Evolutionary conservation across 2,329 filamentous ascomycete species (phyloP), one percentile per base, ranked within the genome.

Genomic region (Chalaropsis thielavioides): DNA sequence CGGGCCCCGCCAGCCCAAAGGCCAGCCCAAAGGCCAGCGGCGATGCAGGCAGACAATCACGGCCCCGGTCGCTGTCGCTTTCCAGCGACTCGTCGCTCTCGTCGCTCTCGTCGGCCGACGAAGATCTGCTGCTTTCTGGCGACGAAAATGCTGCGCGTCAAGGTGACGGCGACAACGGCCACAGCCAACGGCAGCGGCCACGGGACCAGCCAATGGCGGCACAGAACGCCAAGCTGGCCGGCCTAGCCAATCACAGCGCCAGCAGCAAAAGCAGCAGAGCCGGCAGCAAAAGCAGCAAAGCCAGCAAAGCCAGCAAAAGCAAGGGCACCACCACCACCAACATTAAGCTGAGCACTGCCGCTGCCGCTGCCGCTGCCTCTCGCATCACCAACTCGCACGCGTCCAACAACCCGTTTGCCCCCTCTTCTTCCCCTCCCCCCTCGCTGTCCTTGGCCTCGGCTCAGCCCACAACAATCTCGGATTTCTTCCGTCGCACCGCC

Each of bases 1-100:
- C 51, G 15, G 49, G 15, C 19, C 49, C 49, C 49, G 11, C 22
- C 10, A 22, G 15, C 11, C 5, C 24, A 4, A 24, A 15, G 3
- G 49, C 40, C 10, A 44, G 7, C 19, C 24, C n/a, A 19, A 61
- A n/a, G n/a, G n/a, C n/a, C n/a, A 6, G 31, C 31, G 31, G 31
- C 31, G 31, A 19, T 19, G n/a, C 19, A 24, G 49, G 31, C 35
- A 5, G 7, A 15, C 15, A 17, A 11, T 22, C 40, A 38, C 31
- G 41, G 38, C 7, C 24, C 27, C 49, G 65, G 40, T 64, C 65
- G 11, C 17, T 64, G 22, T 67, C 65, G 17, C 17, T 64, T n/a
- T 67, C 65, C 19, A 67, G 65, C n/a, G 62, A 62, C 54, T 67
- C 65, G 7, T 67, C 65, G 24, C 65, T 67, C 24, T 67, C 65